Conservation (phyloP, 805 yeast species). For the Candida nemodendra region DNA sequence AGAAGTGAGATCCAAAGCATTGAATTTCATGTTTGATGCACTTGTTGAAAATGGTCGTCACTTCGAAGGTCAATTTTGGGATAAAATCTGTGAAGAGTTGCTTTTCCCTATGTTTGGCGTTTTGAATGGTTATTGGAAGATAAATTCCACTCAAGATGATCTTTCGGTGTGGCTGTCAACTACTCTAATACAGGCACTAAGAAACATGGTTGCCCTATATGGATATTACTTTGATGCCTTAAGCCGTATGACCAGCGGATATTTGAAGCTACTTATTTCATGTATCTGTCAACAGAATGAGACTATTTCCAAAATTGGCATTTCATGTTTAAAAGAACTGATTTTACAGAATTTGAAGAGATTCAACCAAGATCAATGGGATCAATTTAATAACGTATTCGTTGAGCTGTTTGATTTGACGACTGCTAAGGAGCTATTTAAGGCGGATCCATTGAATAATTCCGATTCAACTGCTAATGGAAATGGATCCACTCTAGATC, state of each 20-base stretch:
- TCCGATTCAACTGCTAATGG: conserved; percentile 14
- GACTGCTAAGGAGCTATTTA: conserved; percentile 82
- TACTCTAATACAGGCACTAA: conserved; percentile 90
- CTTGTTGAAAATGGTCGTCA: conserved; percentile 75
- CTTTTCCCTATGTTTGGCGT: conserved; percentile 89
- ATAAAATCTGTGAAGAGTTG: conserved; percentile 68
- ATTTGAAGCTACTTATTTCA: conserved; percentile 70
- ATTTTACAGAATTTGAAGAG: conserved; percentile 70
- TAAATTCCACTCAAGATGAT: conserved; percentile 74
- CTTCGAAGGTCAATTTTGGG: conserved; percentile 81
- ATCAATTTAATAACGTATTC: conserved; percentile 61
- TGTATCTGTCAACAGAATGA: conserved; percentile 97
- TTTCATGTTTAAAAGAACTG: conserved; percentile 80
- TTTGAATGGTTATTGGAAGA: conserved; percentile 71
- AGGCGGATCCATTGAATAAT: conserved; percentile 47
- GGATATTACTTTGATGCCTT: conserved; percentile 78
- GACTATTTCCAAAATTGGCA: conserved; percentile 92
- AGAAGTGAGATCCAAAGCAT: conserved; percentile 88
- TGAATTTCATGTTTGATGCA: conserved; percentile 78
- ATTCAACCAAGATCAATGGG: conserved; percentile 74
- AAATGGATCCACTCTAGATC: conserved; percentile 32
- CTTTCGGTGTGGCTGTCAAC: conserved; percentile 95
- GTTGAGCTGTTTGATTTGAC: conserved; percentile 72
- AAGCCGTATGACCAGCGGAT: conserved; percentile 72
- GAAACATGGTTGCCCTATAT: conserved; percentile 81